Base-by-base conservation (phyloP, 768 basidiomycete species). In the Solioccasus polychromus region DNA sequence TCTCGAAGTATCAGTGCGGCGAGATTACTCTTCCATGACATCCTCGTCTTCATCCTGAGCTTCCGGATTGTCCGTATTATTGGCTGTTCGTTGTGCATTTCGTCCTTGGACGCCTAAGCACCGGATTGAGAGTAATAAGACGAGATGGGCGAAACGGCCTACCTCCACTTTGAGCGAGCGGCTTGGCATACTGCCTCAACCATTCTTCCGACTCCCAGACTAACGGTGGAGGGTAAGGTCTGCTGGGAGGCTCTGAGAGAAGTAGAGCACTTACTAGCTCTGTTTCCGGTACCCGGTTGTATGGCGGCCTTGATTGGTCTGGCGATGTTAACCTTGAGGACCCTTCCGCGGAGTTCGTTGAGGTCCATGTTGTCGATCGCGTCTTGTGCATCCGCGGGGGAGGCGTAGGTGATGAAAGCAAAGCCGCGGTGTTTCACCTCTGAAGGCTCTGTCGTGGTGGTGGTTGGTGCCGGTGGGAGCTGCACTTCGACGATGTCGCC, bases 301-400 rank as follows among this genome's bases (percentile, higher is more conserved):
- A 81, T 64, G 26, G 81, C 74, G 2, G 76, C 78, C 61, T 88
- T 92, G 73, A 83, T 80, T 5, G 91, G 90, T 35, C 87, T 78
- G 8, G 94, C 93, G 31, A 93, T 67, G 62, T 89, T 95, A 39
- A 85, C 92, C 70, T 85, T 88, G 51, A 89, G 68, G 41, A 87
- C 83, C 48, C 78, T 79, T 39, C 83, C 91, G 39, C 72, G 76
- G 47, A 89, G 73, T 62, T 94, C 93, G 60, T 95, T 96, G 68
- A 94, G 71, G 67, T 98, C 93, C 90, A 93, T 97, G 70, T 98
- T 98, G 74, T 98, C 95, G 50, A 97, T 95, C 23, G 95, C 95
- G 63, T 97, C 94, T 61, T 90, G 87, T 5, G 95, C 93, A 66
- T 95, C 92, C 19, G 78, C 77, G 8, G 87, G 62, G 7, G 84